Evolutionary conservation across 225 moss, liverwort and hornwort species (phyloP).

Genomic region (Bryoerythrophyllum caledonicum): DNA sequence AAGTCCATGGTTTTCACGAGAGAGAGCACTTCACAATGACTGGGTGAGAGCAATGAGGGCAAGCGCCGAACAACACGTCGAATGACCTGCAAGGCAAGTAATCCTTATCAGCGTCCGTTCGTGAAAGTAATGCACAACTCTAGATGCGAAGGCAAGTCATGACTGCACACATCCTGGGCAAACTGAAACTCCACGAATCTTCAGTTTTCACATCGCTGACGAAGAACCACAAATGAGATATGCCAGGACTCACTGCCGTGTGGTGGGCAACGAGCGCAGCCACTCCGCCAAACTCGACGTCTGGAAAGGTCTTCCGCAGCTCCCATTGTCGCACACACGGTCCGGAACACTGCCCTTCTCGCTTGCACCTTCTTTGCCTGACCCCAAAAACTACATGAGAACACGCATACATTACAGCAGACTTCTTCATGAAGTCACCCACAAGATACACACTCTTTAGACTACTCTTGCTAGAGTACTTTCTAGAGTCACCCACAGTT

Average conservation of each 20-base stretch:
- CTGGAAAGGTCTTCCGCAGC: slow-evolving; percentile 82
- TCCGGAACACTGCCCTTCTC: slow-evolving; percentile 73
- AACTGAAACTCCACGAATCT: too few relatives aligned
- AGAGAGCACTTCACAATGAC: slow-evolving; percentile 66
- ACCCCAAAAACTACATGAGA: background rate
- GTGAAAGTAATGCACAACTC: too few relatives aligned
- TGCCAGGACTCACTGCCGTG: slow-evolving; percentile 61
- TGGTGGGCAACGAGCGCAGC: slow-evolving; percentile 79
- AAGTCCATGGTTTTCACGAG: slow-evolving; percentile 16
- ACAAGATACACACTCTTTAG: too few relatives aligned
- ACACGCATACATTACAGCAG: too few relatives aligned
- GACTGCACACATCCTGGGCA: too few relatives aligned
- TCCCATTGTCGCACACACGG: slow-evolving; percentile 80
- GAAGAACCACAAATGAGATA: too few relatives aligned
- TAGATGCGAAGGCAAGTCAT: too few relatives aligned
- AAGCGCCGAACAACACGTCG: slow-evolving; percentile 78
- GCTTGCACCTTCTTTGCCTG: slow-evolving; percentile 52
- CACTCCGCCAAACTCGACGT: slow-evolving; percentile 77
- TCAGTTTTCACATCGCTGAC: too few relatives aligned
- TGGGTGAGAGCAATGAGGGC: slow-evolving; percentile 89
- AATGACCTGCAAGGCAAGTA: slow-evolving; percentile 62
- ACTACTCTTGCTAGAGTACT: too few relatives aligned
- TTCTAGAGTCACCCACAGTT: too few relatives aligned
- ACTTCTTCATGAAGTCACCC: too few relatives aligned
- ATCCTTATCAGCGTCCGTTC: background rate